Evolutionary conservation across 1,284 basidiomycete species (phyloP).

Genomic region (Microbotryum silenes-acaulis): DNA sequence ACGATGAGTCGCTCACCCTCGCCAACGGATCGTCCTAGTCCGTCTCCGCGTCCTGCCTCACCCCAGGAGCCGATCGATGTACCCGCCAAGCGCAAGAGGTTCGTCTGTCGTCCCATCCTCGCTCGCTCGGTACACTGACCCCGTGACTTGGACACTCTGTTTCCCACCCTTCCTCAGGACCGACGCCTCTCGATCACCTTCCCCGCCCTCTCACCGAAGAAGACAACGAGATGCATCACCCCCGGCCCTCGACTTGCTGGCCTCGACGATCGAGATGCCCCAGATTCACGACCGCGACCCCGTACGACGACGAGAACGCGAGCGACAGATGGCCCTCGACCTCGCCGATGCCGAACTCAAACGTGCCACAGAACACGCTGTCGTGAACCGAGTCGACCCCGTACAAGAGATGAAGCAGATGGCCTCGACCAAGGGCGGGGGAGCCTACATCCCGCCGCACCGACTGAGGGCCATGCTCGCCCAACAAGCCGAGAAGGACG

Average conservation of each 20-base stretch:
- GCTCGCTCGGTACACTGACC: not conserved
- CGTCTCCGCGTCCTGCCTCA: too few relatives aligned
- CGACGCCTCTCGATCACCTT: conserved; percentile 18
- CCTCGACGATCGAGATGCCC: conserved; percentile 38
- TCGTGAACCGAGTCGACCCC: conserved; percentile 48
- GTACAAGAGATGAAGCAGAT: conserved; percentile 45
- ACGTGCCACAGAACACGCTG: conserved; percentile 43
- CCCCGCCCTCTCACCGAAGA: conserved; percentile 22
- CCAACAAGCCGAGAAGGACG: conserved; percentile 67
- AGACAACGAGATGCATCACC: not conserved
- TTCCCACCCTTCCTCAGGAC: conserved; percentile 7
- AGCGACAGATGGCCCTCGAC: conserved; percentile 64
- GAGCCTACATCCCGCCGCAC: conserved; percentile 94
- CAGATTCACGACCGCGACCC: conserved; percentile 69
- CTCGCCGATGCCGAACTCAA: conserved; percentile 66
- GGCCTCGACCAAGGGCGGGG: conserved; percentile 57
- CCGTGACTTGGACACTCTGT: not conserved
- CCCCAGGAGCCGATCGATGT: not conserved
- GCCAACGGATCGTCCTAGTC: too few relatives aligned
- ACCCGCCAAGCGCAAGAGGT: conserved; percentile 15
- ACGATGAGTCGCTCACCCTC: too few relatives aligned
- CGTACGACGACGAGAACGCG: conserved; percentile 62
- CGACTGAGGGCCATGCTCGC: conserved; percentile 83
- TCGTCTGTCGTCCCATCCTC: conserved; percentile 3
- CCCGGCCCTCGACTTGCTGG: not conserved